A percentile compares a stretch with the other conserved stretches of the same genome.
phyloP scores from a whole-genome alignment of 495 filamentous ascomycete genomes.

The Chaetomidium leptoderma region DNA sequence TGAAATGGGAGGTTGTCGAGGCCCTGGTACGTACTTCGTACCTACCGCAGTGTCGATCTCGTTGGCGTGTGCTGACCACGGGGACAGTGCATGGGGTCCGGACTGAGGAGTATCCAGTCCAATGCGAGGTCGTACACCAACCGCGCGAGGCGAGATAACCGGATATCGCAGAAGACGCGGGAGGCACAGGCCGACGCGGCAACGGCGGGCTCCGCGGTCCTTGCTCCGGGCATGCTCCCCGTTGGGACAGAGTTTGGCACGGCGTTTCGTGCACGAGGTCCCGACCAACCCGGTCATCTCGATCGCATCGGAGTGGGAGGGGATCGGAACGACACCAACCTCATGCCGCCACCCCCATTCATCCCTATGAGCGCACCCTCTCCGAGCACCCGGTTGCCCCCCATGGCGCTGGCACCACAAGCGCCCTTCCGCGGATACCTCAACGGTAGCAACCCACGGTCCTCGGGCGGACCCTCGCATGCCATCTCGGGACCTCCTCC shows the following conservation, averaged over 20 bases:
- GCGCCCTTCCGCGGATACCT: slow-evolving; percentile 9
- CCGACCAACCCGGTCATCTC: not conserved
- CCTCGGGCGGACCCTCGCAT: not conserved
- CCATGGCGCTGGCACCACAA: not conserved
- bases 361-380: not conserved
- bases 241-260: not conserved
- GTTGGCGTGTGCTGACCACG: not conserved
- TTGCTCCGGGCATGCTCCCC: not conserved
- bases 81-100: slow-evolving; percentile 45
- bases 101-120: slow-evolving; percentile 46
- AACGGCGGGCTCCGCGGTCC: not conserved
- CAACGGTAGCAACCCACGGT: not conserved
- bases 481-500: not conserved
- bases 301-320: no score
- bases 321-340: not conserved
- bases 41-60: not conserved
- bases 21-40: slow-evolving; percentile 50
- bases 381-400: not conserved
- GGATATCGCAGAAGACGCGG: slow-evolving; percentile 5
- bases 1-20: slow-evolving; percentile 67
- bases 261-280: not conserved
- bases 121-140: slow-evolving; percentile 44
- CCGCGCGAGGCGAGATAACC: slow-evolving; percentile 36
- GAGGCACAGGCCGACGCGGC: slow-evolving; percentile 1
- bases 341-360: slow-evolving; percentile 18